Evolutionary conservation across 768 basidiomycete species (phyloP).

Genomic region (Cyathus striatus): DNA sequence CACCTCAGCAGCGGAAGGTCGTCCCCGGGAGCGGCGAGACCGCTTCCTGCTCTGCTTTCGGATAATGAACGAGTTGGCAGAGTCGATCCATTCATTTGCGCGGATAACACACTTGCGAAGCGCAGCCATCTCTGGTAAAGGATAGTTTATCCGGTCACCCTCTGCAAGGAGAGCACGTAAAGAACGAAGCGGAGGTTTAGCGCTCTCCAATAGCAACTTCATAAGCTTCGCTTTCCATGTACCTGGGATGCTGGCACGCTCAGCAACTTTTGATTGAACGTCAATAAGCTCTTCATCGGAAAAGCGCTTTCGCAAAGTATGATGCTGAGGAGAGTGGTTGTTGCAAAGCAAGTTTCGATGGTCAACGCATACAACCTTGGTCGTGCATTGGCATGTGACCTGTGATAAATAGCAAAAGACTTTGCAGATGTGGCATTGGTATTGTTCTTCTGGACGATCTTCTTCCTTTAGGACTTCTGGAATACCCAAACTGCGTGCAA

Average conservation of each 20-base stretch:
- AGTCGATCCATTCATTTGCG: constrained; percentile 87
- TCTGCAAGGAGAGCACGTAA: constrained; percentile 82
- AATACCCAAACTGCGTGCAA: constrained; percentile 55
- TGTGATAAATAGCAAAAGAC: constrained; percentile 94
- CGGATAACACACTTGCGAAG: constrained; percentile 76
- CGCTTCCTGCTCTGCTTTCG: constrained; percentile 80
- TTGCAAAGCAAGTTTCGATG: constrained; percentile 78
- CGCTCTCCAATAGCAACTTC: constrained; percentile 60
- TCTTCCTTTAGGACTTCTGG: constrained; percentile 68
- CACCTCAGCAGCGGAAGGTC: constrained; percentile 38
- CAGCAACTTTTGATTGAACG: constrained; percentile 57
- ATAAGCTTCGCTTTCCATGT: constrained; percentile 73
- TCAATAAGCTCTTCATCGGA: constrained; percentile 74
- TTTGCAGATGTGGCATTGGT: constrained; percentile 93
- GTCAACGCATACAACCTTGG: constrained; percentile 78
- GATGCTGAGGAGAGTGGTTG: constrained; percentile 35
- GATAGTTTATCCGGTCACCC: constrained; percentile 80
- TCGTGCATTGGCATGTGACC: constrained; percentile 76
- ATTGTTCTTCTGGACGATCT: constrained; percentile 89
- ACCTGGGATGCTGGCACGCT: constrained; percentile 68
- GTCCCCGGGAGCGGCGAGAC: constrained; percentile 57
- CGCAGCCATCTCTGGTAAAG: constrained; percentile 62
- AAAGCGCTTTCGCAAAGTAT: constrained; percentile 73
- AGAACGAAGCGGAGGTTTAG: constrained; percentile 68
- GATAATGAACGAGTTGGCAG: constrained; percentile 71